These are phyloP conservation scores for Cryptococcus jaspeensis DNA, from an alignment of 1,284 basidiomycete species.

Conservation along the genomic window DNA sequence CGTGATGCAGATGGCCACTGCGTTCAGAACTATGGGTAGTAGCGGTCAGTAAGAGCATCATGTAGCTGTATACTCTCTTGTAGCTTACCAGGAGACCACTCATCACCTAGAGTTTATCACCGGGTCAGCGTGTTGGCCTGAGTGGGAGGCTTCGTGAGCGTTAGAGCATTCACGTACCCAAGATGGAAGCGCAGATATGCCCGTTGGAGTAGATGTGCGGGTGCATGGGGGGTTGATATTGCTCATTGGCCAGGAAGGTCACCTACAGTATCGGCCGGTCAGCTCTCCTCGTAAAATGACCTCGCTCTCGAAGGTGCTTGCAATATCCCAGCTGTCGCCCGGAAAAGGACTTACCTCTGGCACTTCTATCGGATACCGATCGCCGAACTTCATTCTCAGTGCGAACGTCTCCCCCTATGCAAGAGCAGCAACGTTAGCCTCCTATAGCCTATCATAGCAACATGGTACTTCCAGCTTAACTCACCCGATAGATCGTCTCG, in stretches of 20 bases:
- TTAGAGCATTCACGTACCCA: slow-evolving; percentile 32
- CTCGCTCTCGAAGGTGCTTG: no score
- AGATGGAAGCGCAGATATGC: slow-evolving; percentile 51
- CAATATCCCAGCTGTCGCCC: neutral
- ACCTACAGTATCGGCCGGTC: slow-evolving; percentile 29
- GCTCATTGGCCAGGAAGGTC: slow-evolving; percentile 40
- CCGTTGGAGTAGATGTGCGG: slow-evolving; percentile 52
- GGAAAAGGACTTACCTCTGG: slow-evolving; percentile 34
- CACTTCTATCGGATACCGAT: slow-evolving; percentile 49
- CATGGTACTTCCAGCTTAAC: no score
- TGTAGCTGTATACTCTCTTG: neutral
- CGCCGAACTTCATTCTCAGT: slow-evolving; percentile 41
- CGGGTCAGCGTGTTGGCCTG: neutral
- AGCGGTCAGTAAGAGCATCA: neutral
- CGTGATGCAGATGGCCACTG: slow-evolving; percentile 50
- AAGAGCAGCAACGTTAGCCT: no score
- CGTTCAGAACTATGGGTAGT: slow-evolving; percentile 43
- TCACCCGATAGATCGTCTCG: slow-evolving; percentile 45
- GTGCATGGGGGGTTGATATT: slow-evolving; percentile 47
- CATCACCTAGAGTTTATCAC: slow-evolving; percentile 28
- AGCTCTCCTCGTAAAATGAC: neutral
- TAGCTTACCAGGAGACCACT: slow-evolving; percentile 46
- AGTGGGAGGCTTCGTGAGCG: no score
- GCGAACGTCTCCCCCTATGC: slow-evolving; percentile 45
- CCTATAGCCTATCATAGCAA: no score